Base-by-base conservation (phyloP, 345 rosid genomes). In the Salix viminalis region DNA sequence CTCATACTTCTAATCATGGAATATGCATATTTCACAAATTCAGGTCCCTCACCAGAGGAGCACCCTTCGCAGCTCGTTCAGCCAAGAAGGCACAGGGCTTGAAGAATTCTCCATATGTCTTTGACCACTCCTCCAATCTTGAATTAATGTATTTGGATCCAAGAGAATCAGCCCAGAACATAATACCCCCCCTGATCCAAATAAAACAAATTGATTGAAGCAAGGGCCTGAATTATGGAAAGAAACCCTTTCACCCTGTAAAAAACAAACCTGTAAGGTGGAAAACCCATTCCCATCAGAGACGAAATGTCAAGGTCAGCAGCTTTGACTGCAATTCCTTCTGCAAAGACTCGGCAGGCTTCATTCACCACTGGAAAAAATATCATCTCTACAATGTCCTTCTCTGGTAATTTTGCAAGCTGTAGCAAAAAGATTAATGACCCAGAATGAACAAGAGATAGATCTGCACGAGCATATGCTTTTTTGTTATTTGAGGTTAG, bases 201-300 rank as follows among this genome's bases (percentile, higher is more conserved):
- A 62, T 64, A 61, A 44, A 37, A 75, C 24, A 36, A 39, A 67
- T 50, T 64, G 73, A 74, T 83, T 71, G 52, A 15, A 72, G 72
- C 60, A 61, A 41, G 37, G 52, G 26, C 21, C 23, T 44, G 1
- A 67, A 50, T 19, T 23, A 2, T 2, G 23, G 69, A 68, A 44
- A 6, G 39, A 60, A 80, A 34, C 61, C 26, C 26, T 4, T 39
- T 64, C 18, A 19, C 19, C 34, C 16, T 46, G 44, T 32, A 18
- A 52, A 73, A 44, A 39, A 34, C 36, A 69, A 30, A 93, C 99
- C 99, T 90, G 86, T 90, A 94, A 52, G 93, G 88, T 74, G 99
- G 99, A 75, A 96, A 94, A 28, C 99, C 98, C 99, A 91, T 93
- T 86, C 99, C 99, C 88, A 96, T 83, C 69, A 96, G 85, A 62